phyloP scores from a whole-genome alignment of 177 flowering plant species.

The Vitis hybrid region DNA sequence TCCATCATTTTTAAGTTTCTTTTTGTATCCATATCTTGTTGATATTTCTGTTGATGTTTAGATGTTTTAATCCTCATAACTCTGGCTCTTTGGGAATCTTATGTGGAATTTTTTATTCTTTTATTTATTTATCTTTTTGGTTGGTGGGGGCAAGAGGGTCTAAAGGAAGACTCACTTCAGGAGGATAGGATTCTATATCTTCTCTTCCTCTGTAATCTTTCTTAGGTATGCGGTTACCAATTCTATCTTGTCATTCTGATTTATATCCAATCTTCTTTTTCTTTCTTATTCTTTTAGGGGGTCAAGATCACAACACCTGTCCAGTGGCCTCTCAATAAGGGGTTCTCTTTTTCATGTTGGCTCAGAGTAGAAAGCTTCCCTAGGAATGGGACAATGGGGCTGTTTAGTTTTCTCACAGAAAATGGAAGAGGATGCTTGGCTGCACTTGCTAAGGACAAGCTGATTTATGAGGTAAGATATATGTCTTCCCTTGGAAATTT shows the following conservation, averaged over 20 bases:
- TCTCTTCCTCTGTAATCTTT: neutral
- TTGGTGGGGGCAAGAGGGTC: too few species aligned
- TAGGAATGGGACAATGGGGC: conserved; percentile 70
- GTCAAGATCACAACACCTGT: conserved; percentile 72
- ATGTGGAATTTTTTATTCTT: too few species aligned
- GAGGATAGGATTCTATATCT: too few species aligned
- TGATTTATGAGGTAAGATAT: conserved; percentile 68
- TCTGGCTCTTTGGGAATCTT: too few species aligned
- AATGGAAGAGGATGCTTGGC: conserved; percentile 87
- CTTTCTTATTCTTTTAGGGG: conserved; percentile 53
- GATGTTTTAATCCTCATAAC: too few species aligned
- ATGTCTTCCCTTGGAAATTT: neutral
- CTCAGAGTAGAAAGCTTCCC: conserved; percentile 87
- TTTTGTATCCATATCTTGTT: too few species aligned
- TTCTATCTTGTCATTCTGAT: neutral
- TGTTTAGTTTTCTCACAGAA: conserved; percentile 85
- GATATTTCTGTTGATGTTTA: too few species aligned
- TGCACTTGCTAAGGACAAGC: conserved; percentile 61
- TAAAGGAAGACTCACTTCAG: too few species aligned
- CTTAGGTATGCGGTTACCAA: neutral
- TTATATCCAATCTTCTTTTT: neutral
- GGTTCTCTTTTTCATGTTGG: conserved; percentile 99
- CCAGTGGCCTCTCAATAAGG: conserved; percentile 89
- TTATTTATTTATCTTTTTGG: too few species aligned
- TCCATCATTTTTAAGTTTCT: too few species aligned